Evolutionary conservation across 169 alveolate genomes (phyloP).

Genomic region (Perkinsus olseni): DNA sequence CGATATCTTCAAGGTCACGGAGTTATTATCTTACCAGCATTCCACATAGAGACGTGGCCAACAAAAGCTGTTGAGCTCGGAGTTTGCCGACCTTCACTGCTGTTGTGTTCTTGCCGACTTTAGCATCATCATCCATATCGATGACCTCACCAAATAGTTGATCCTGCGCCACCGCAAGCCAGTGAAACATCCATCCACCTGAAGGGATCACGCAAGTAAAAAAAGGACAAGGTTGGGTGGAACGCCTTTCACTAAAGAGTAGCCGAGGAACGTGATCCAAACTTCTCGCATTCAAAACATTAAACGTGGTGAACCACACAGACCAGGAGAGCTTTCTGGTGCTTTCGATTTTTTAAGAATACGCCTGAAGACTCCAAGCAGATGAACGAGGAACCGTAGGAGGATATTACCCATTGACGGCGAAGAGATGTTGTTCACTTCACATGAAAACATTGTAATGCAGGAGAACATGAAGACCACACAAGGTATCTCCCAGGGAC

Average conservation of each 20-base stretch:
- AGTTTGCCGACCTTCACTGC: background rate
- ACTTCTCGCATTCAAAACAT: too few relatives aligned
- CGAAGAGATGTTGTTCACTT: background rate
- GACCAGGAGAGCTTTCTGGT: too few relatives aligned
- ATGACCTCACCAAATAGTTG: background rate
- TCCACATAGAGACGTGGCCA: background rate
- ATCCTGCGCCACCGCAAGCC: background rate
- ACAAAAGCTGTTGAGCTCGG: background rate
- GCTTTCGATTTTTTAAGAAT: too few relatives aligned
- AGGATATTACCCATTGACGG: background rate
- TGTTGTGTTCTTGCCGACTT: background rate
- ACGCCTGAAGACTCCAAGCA: too few relatives aligned
- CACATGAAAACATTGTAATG: background rate
- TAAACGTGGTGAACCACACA: too few relatives aligned
- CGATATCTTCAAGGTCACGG: too few relatives aligned
- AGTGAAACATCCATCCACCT: background rate
- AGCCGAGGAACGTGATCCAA: too few relatives aligned
- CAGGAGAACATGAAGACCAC: background rate
- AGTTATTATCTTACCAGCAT: background rate
- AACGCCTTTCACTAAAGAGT: too few relatives aligned
- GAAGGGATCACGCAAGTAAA: background rate
- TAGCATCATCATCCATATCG: background rate
- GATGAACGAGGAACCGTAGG: too few relatives aligned
- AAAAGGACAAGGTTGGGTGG: too few relatives aligned
- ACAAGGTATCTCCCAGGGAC: background rate